Conservation (phyloP, 106 monocot genomes). For the Gastrodia elata region DNA sequence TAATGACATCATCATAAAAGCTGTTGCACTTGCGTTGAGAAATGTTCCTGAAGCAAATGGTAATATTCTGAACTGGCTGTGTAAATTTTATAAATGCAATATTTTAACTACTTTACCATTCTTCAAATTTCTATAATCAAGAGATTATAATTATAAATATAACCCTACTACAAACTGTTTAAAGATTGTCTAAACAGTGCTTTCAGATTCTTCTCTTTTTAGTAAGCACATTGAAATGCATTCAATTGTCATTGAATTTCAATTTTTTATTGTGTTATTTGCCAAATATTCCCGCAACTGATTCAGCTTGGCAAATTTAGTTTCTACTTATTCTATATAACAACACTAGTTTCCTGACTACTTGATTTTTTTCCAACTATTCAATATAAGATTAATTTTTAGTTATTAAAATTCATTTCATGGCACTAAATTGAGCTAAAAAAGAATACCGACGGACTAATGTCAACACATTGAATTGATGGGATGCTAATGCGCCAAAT, state of each 20-base stretch:
- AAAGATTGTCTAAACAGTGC: neutral
- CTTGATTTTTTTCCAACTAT: no score
- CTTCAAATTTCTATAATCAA: neutral
- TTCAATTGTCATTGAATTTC: neutral
- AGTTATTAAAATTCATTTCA: no score
- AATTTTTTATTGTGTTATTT: neutral
- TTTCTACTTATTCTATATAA: no score
- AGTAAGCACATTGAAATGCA: neutral
- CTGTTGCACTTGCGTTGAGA: conserved; percentile 79
- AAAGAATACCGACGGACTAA: no score
- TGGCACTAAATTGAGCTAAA: no score
- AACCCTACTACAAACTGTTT: neutral
- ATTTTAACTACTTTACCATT: neutral
- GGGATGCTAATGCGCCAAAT: no score
- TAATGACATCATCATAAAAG: conserved; percentile 94
- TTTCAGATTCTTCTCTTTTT: neutral
- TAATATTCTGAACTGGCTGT: conserved; percentile 20
- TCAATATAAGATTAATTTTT: no score
- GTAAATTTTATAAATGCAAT: neutral
- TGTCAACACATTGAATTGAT: no score
- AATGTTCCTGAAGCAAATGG: conserved; percentile 94
- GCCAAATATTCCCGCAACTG: no score
- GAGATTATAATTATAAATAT: neutral
- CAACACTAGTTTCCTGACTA: no score
- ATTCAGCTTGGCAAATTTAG: no score